These are phyloP conservation scores for Discostella pseudostelligera DNA, from an alignment of 108 stramenopile species.

Conservation along the genomic window DNA sequence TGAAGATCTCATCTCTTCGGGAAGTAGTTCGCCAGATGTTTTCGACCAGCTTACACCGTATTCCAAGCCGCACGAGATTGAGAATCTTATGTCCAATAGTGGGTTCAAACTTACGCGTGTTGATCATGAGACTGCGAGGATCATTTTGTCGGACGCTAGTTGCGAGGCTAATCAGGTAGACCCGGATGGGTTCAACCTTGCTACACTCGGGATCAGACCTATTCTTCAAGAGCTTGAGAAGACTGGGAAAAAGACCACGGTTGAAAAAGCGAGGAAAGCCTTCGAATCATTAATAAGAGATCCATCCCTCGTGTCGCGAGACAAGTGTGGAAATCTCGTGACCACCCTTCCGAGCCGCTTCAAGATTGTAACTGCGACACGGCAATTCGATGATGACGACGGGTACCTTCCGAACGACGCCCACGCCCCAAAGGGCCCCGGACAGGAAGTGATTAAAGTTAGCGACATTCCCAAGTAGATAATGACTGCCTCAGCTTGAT, in stretches of 20 bases:
- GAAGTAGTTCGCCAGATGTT: slow-evolving; percentile 1
- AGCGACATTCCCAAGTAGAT: slow-evolving; percentile 35
- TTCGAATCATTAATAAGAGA: slow-evolving; percentile 30
- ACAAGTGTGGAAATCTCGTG: slow-evolving; percentile 32
- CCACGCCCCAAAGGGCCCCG: neutral
- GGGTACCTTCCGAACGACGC: slow-evolving; percentile 4
- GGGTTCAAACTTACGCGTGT: slow-evolving; percentile 27
- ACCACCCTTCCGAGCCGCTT: slow-evolving; percentile 36
- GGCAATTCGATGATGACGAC: slow-evolving; percentile 26
- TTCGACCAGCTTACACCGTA: slow-evolving; percentile 23
- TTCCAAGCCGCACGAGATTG: slow-evolving; percentile 28
- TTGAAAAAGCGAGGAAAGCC: slow-evolving; percentile 21
- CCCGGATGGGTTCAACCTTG: slow-evolving; percentile 25
- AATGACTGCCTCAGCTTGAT: neutral
- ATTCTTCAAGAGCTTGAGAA: slow-evolving; percentile 35
- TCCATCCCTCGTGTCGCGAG: slow-evolving; percentile 30
- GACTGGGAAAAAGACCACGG: slow-evolving; percentile 28
- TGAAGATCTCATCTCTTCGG: slow-evolving; percentile 22
- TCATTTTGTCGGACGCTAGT: slow-evolving; percentile 27
- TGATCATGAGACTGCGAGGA: slow-evolving; percentile 39
- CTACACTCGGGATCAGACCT: slow-evolving; percentile 33
- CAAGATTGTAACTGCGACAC: slow-evolving; percentile 33
- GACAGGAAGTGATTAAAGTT: slow-evolving; percentile 18
- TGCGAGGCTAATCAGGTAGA: slow-evolving; percentile 1
- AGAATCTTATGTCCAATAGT: slow-evolving; percentile 20